Evolutionary conservation across 2,329 filamentous ascomycete species (phyloP), one percentile per base, ranked within the genome.

Genomic region (Cladosporium austrohemisphaericum): DNA sequence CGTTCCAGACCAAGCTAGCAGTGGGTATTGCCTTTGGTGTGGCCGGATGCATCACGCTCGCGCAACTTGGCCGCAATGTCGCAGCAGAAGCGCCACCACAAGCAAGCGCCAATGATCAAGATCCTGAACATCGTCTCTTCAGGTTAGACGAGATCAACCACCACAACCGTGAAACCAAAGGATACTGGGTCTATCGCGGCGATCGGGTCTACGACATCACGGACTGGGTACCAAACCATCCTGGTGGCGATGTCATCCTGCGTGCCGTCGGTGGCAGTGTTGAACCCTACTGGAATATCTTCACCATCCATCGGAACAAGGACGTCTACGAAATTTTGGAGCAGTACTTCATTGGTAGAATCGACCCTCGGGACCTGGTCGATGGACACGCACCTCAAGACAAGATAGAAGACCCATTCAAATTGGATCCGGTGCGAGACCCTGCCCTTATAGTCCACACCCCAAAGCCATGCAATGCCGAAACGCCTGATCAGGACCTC

Each of bases 201-300:
- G 78, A 79, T 60, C 79, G 80, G 50, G 81, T 86, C 16, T 86
- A 86, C 71, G 79, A 86, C 59, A 86, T 86, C 45, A 86, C 83
- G 1, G 80, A 85, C 43, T 86, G 83, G 80, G 68, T 86, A 18
- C 69, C 73, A 1, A 80, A 76, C 1, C 83, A 86, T 60, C 83
- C 83, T 0, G 83, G 83, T 3, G 83, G 83, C 33, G 78, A 84
- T 45, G 80, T 86, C 11, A 86, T 86, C 51, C 70, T 86, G 7
- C 76, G 79, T 23, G 83, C 83, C 1, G 81, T 80, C 1, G 83
- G 83, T 3, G 77, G 78, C 29, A 78, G 76, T 48, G 77, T 86
- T 41, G 83, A 86, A 44, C 76, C 78, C 0, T 86, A 85, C 66
- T 86, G 83, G 83, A 72, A 84, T 52, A 84, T 86, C 46, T 86